Evolutionary conservation across 306 rosid species (phyloP).

Genomic region (Malus sieversii): DNA sequence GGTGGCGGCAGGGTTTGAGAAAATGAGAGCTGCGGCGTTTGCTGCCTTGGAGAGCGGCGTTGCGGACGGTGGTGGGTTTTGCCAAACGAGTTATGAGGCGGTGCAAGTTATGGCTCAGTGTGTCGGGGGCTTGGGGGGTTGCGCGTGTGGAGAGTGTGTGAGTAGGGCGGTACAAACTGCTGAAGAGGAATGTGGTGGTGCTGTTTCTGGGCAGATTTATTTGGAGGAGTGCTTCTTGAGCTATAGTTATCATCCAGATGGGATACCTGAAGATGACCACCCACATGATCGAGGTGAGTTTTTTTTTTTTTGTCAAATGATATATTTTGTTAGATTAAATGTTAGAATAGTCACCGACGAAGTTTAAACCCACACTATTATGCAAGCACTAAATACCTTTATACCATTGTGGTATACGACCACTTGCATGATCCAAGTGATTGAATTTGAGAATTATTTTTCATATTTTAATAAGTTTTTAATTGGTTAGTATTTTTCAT

Average conservation of each 20-base stretch:
- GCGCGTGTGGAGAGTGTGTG: conserved; percentile 60
- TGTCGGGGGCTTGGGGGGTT: conserved; percentile 34
- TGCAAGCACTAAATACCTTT: too few relatives aligned
- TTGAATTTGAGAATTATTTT: not conserved
- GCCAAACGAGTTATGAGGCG: conserved; percentile 7
- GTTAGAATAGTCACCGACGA: too few relatives aligned
- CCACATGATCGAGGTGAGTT: not conserved
- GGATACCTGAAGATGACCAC: not conserved
- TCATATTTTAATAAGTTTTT: not conserved
- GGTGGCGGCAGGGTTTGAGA: conserved; percentile 10
- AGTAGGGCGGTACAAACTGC: conserved; percentile 41
- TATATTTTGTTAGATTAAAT: too few relatives aligned
- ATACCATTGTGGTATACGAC: too few relatives aligned
- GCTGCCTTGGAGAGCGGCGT: conserved; percentile 31
- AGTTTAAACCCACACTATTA: rapidly evolving
- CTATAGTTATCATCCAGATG: conserved; percentile 24
- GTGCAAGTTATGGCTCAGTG: conserved; percentile 65
- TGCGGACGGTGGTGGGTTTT: conserved; percentile 31
- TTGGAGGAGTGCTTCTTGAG: conserved; percentile 47
- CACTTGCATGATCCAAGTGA: conserved; percentile 19
- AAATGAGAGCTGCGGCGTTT: conserved; percentile 43
- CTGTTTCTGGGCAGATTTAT: conserved; percentile 52
- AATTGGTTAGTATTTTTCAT: too few relatives aligned
- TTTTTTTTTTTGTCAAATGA: too few relatives aligned
- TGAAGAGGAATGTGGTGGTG: conserved; percentile 32